Percentiles rank a stretch among this genome's conserved stretches.
Conservation (phyloP, 768 basidiomycete genomes). For the Boletus patriciae region DNA sequence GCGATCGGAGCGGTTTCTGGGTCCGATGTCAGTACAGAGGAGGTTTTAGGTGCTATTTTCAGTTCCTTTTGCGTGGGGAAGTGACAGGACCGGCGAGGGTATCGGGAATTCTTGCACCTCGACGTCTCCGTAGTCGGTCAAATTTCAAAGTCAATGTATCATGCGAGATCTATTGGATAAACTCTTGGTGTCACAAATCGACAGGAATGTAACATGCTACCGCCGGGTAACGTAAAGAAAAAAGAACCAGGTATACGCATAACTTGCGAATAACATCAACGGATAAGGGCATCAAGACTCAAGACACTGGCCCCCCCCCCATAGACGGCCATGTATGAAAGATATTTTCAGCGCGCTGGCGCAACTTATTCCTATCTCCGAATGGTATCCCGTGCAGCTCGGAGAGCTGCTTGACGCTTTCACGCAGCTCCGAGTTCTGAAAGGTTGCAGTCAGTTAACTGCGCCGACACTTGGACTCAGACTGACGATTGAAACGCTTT, state of each 20-base stretch:
- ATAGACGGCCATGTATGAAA: conserved; percentile 16
- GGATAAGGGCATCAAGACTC: not conserved
- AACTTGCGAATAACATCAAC: not conserved
- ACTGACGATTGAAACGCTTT: conserved; percentile 17
- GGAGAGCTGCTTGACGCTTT: conserved; percentile 26
- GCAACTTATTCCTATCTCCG: conserved; percentile 28
- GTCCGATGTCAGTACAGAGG: conserved; percentile 69
- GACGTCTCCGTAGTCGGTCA: not conserved
- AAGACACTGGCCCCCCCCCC: not conserved
- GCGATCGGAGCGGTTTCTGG: conserved; percentile 87
- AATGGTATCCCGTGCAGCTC: conserved; percentile 32
- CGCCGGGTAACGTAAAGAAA: not conserved
- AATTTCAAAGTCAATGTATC: conserved; percentile 5
- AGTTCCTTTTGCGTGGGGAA: conserved; percentile 90
- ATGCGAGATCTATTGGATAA: not conserved
- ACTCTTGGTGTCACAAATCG: not conserved
- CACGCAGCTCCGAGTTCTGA: conserved; percentile 22
- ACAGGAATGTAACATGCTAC: not conserved
- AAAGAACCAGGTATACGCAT: conserved; percentile 5
- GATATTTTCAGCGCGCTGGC: conserved; percentile 21
- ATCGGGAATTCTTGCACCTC: not conserved
- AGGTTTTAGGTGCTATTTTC: conserved; percentile 81
- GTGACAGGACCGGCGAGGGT: conserved; percentile 28
- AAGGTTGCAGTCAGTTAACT: not conserved
- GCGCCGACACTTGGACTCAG: not conserved